Conservation (phyloP, 768 basidiomycete genomes). For the Lepiota subincarnata region DNA sequence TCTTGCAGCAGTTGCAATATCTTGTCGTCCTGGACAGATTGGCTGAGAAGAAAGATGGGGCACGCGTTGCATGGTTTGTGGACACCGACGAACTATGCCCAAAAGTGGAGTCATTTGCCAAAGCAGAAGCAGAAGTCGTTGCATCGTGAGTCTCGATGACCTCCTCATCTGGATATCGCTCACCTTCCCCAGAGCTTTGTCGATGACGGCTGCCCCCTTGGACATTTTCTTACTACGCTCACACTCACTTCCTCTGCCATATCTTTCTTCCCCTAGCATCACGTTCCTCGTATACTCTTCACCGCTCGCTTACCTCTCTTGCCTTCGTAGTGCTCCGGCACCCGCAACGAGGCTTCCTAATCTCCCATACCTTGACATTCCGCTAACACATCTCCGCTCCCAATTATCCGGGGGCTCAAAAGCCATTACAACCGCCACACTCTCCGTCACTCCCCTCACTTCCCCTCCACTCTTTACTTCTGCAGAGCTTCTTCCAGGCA, state of each 20-base stretch:
- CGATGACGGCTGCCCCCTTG: slow-evolving; percentile 44
- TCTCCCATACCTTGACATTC: slow-evolving; percentile 48
- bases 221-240: slow-evolving; percentile 68
- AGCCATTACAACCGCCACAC: slow-evolving; percentile 55
- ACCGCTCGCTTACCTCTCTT: slow-evolving; percentile 61
- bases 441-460: slow-evolving; percentile 35
- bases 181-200: slow-evolving; percentile 26
- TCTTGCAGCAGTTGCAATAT: slow-evolving; percentile 58
- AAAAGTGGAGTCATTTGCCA: slow-evolving; percentile 45
- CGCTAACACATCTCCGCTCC: slow-evolving; percentile 43
- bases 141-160: slow-evolving; percentile 41
- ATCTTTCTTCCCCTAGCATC: slow-evolving; percentile 60
- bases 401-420: slow-evolving; percentile 35
- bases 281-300: slow-evolving; percentile 73
- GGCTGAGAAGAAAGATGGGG: slow-evolving; percentile 55
- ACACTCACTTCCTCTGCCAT: slow-evolving; percentile 70
- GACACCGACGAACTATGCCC: slow-evolving; percentile 55
- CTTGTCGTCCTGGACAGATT: slow-evolving; percentile 70
- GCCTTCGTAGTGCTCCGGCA: slow-evolving; percentile 36
- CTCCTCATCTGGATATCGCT: slow-evolving; percentile 3
- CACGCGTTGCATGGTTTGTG: slow-evolving; percentile 72
- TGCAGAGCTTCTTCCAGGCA: slow-evolving; percentile 38
- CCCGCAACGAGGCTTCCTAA: slow-evolving; percentile 15
- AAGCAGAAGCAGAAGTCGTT: slow-evolving; percentile 47
- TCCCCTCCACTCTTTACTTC: slow-evolving; percentile 38